phyloP scores from a whole-genome alignment of 768 basidiomycete species.

The Boletus tomentosulus region DNA sequence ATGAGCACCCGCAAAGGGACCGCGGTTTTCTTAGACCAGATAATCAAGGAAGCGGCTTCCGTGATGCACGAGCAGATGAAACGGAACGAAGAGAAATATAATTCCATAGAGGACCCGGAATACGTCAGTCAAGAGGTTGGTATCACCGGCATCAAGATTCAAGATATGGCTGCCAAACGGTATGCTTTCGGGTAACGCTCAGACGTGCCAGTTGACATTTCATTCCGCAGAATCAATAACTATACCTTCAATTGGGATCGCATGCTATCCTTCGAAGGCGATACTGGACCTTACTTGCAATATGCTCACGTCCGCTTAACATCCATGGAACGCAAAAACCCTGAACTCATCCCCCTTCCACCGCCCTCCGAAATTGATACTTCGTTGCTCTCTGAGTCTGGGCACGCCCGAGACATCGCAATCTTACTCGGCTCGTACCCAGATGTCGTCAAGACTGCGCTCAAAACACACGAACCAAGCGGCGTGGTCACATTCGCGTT shows the following conservation, averaged over 20 bases:
- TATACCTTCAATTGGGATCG: conserved; percentile 94
- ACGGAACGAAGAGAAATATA: conserved; percentile 91
- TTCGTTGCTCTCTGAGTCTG: conserved; percentile 58
- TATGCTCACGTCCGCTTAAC: conserved; percentile 93
- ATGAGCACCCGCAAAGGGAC: conserved; percentile 96
- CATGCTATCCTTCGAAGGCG: conserved; percentile 94
- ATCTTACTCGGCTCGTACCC: conserved; percentile 90
- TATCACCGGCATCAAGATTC: conserved; percentile 94
- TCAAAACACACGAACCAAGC: conserved; percentile 84
- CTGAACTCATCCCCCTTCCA: conserved; percentile 76
- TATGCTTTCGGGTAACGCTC: conserved; percentile 31
- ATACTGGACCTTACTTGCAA: conserved; percentile 94
- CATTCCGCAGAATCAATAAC: conserved; percentile 73
- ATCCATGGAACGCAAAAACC: conserved; percentile 90
- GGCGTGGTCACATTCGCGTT: conserved; percentile 90
- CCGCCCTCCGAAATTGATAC: conserved; percentile 64
- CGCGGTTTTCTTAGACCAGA: conserved; percentile 92
- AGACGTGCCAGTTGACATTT: background rate
- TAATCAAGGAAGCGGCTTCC: conserved; percentile 79
- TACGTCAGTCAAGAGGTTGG: conserved; percentile 77
- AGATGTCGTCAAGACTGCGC: conserved; percentile 81
- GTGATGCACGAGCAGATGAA: conserved; percentile 98
- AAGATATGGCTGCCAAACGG: conserved; percentile 95
- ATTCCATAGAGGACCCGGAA: conserved; percentile 83
- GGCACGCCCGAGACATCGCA: conserved; percentile 77